A percentile compares a stretch with the other conserved stretches of the same genome.
Evolutionary conservation across 192 early-diverging fungal genomes (phyloP).

Genomic region (Umbelopsis vinacea): DNA sequence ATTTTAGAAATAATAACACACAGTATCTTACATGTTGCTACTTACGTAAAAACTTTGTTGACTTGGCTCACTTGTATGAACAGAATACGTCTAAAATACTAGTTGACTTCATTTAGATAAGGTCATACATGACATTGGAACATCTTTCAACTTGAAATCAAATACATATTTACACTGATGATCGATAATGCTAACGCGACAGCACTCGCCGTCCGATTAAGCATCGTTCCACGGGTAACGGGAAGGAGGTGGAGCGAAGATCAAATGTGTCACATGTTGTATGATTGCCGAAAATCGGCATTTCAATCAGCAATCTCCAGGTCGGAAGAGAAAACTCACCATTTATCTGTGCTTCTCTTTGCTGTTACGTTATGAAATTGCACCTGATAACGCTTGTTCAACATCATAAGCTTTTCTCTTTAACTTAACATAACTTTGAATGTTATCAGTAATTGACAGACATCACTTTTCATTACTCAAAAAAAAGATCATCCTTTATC

Average conservation of each 20-base stretch:
- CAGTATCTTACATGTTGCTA: background rate
- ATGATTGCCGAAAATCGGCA: background rate
- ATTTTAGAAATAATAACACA: background rate
- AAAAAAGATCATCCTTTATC: slow-evolving; percentile 8
- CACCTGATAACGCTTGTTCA: background rate
- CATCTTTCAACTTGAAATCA: no score
- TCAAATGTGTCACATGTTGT: background rate
- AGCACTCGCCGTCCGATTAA: no score
- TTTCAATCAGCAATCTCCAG: background rate
- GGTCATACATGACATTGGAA: no score
- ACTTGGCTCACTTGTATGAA: no score
- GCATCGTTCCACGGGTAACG: no score
- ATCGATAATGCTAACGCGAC: no score
- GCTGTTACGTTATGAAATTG: slow-evolving; percentile 7
- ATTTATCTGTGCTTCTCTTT: background rate
- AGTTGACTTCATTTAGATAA: no score
- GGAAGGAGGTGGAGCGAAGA: no score
- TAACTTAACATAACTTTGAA: background rate
- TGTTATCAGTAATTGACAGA: background rate
- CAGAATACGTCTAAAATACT: no score
- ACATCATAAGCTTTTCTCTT: background rate
- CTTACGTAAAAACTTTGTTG: background rate
- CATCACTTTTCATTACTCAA: background rate
- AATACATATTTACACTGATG: no score
- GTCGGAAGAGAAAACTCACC: background rate